Evolutionary conservation across 2,329 filamentous ascomycete genomes (phyloP), one percentile per base, ranked within the genome.

Genomic region (Trichoderma sp.): DNA sequence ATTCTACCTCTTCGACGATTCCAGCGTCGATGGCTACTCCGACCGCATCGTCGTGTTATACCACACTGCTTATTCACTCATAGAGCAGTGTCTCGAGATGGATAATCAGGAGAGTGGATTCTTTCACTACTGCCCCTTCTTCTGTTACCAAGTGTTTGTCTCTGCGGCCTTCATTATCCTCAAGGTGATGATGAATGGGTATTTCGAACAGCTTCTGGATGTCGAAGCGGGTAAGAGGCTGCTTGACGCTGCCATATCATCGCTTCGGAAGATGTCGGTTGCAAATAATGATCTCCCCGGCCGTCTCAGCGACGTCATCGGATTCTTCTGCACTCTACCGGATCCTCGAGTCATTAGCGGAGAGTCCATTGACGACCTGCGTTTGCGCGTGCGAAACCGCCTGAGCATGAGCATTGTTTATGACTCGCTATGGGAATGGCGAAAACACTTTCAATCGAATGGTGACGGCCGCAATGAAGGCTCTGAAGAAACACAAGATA

Each of bases 351-450:
- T 62, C 14, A 62, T 62, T 6, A 62, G 58, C n/a, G 58, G 58
- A 12, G 47, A 52, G 3, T 62, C 48, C 14, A 19, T 54, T 15
- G 58, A 62, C 21, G 58, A 62, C 7, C 43, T 62, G 26, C 58
- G 58, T 26, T 10, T 62, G 24, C 58, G 58, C n/a, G 58, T 62
- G 52, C 58, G 48, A n/a, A 62, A 62, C 12, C 58, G 58, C n/a
- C 58, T 62, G 0, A 62, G 48, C 39, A 62, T 62, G 58, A 62
- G 58, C 58, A 62, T 62, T 7, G 58, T 62, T n/a, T 62, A 62
- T 14, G 58, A 62, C 39, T 62, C 48, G 1, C 48, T 62, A 3
- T 62, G 58, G 58, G 48, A 62, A 34, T 62, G 58, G 58, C 48
- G 58, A 24, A 52, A 52, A 21, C 58, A 62, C n/a, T 62, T 62